Percentiles rank a stretch among this genome's conserved stretches.
Conservation (phyloP, 2,329 filamentous ascomycete species). For the Rhexocercosporidium sp. region DNA sequence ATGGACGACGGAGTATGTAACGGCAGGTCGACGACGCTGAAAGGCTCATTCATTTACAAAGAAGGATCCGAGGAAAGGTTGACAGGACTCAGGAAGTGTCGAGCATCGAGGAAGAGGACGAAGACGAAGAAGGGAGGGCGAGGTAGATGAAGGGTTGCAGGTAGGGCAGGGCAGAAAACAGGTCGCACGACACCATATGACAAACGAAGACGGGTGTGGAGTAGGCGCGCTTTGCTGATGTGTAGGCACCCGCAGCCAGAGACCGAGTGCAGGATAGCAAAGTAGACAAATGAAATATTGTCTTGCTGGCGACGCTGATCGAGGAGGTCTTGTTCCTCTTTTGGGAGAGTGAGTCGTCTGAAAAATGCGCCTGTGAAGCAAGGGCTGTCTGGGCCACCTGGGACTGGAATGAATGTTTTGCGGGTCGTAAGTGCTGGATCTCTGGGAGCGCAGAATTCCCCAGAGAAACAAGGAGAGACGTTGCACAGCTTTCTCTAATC, state of each 20-base stretch:
- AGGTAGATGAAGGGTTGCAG: conserved; percentile 39
- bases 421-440: conserved; percentile 24
- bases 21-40: conserved; percentile 34
- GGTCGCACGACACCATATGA: conserved; percentile 45
- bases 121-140: conserved; percentile 26
- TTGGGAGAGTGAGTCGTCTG: conserved; percentile 26
- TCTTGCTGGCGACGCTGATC: conserved; percentile 26
- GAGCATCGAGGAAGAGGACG: conserved; percentile 39
- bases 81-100: conserved; percentile 34
- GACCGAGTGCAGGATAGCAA: conserved; percentile 16
- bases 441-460: conserved; percentile 27
- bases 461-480: conserved; percentile 24
- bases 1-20: conserved; percentile 40
- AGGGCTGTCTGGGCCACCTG: conserved; percentile 31
- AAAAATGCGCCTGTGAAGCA: conserved; percentile 35
- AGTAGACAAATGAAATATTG: conserved; percentile 26
- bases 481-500: conserved; percentile 8
- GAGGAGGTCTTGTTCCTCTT: conserved; percentile 31
- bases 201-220: conserved; percentile 39
- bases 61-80: conserved; percentile 30
- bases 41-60: conserved; percentile 45
- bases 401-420: conserved; percentile 36
- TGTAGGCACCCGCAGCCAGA: conserved; percentile 41
- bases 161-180: conserved; percentile 33
- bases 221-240: conserved; percentile 37